Base-by-base conservation (phyloP, 2,329 filamentous ascomycete genomes). In the Colletotrichum higginsianum region DNA sequence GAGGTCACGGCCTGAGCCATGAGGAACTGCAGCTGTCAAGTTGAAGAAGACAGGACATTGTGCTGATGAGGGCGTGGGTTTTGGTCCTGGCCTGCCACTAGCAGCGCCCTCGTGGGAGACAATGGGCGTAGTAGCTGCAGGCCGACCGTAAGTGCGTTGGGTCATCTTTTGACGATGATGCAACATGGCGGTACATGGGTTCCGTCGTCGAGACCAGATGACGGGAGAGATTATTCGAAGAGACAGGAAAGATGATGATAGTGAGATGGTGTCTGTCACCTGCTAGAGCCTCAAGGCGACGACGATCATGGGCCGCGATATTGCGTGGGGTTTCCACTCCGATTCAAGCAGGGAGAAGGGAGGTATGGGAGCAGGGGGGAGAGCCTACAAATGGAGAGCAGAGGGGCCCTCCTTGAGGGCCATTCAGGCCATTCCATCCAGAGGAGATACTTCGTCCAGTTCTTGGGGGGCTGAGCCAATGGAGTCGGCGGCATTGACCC, bases 381-480 rank as follows among this genome's bases (percentile, higher is more conserved):
- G 18, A 56, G 49, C 9, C 35, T 38, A 38, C 35, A 38, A 38
- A 38, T 38, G 35, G 35, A 21, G 50, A 53, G 35, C 40, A 15
- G 56, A 42, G 64, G 62, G 56, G 64, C 58, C 60, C 40, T 53
- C 40, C 38, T 53, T 35, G 23, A 49, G 16, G 57, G 56, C 62
- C 55, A 70, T 69, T 66, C 53, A 66, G 40, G 44, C 61, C 70
- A 70, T 72, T 72, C 70, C 66, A 67, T 56, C 57, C 18, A 49
- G 65, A 61, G 47, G 56, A 46, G 56, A 61, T 71, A 66, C 58
- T 38, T 52, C 56, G 69, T 67, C 64, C 68, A 47, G 46, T 21
- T 2, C n/a, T 35, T 18, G 30, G n/a, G 30, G n/a, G 35, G 40
- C 26, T 46, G 35, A 23, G 8, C 68, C 65, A 71, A 68, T 71